Conservation (phyloP, 1,284 basidiomycete genomes). For the Boletellus sp. region DNA sequence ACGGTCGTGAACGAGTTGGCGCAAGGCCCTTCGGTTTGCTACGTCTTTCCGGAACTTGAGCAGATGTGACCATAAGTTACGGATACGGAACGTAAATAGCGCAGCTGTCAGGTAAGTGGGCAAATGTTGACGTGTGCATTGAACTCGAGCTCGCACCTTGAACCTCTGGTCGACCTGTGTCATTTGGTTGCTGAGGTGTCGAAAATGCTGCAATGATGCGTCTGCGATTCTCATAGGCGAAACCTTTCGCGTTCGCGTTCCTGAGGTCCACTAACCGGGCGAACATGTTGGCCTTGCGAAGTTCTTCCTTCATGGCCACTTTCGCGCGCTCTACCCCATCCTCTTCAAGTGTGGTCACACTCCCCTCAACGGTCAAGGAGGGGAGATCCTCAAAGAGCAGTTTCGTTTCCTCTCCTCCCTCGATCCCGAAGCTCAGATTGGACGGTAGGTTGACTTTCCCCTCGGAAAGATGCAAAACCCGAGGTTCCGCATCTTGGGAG, state of each 20-base stretch:
- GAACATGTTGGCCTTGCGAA: conserved; percentile 61
- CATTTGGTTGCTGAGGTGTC: conserved; percentile 58
- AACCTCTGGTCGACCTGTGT: conserved; percentile 83
- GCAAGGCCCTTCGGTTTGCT: conserved; percentile 72
- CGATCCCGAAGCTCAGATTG: conserved; percentile 62
- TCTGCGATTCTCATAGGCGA: conserved; percentile 82
- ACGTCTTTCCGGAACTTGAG: conserved; percentile 70
- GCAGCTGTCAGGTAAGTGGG: conserved; percentile 59
- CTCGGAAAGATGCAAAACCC: conserved; percentile 17
- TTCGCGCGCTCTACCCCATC: conserved; percentile 18
- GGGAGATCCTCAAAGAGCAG: conserved; percentile 63
- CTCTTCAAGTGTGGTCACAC: conserved; percentile 17
- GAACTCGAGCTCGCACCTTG: conserved; percentile 61
- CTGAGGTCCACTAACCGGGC: conserved; percentile 77
- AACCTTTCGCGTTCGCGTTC: conserved; percentile 82
- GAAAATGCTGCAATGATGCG: conserved; percentile 83
- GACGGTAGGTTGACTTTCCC: conserved; percentile 44
- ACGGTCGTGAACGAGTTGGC: conserved; percentile 76
- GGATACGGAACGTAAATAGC: conserved; percentile 82
- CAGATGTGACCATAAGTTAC: conserved; percentile 78
- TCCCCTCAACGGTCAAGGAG: conserved; percentile 37
- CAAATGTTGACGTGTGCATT: conserved; percentile 3
- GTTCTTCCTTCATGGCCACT: conserved; percentile 40
- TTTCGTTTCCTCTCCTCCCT: conserved; percentile 47
- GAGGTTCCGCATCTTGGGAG: conserved; percentile 14